Evolutionary conservation across 1,139 yeast species (phyloP), one percentile per base, ranked within the genome.

Genomic region (Candida gigantensis): DNA sequence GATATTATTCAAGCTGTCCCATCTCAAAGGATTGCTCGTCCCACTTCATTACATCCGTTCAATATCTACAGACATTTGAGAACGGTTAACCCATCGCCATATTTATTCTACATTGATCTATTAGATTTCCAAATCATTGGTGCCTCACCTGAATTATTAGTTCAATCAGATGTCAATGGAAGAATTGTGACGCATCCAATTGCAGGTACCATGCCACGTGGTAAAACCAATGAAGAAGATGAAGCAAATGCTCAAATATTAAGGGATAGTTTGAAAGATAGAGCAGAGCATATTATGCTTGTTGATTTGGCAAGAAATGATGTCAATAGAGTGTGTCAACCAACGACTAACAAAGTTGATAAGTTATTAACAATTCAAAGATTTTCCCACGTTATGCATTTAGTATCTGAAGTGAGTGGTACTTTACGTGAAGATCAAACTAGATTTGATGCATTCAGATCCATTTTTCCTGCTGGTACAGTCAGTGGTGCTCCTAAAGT

Each of bases 401-500:
- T 92, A 52, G 96, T 90, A 3, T 86, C 96, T 2, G 95, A 92
- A 60, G 97, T 92, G 11, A 84, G 95, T 45, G 98, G 98, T 17
- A 88, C 83, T 2, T 69, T 92, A 50, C 76, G 98, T 55, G 63
- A 71, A 0, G 97, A 78, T 43, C 83, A 87, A 67, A 83, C 94
- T 12, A 74, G 97, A 47, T 92, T 92, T 56, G 98, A 92, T 65
- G 98, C 98, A 0, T 89, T 92, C 62, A 77, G 98, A 58, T 89
- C 97, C 6, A 87, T 92, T 41, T 92, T 92, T 78, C 98, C 98
- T 15, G 98, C 98, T 1, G 98, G 98, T 30, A 92, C 98, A 1
- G 97, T 92, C 10, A 84, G 95, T 44, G 98, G 98, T 27, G 97
- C 98, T 1, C 98, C 98, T 39, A 92, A 92, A 64, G 95, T 92